These are phyloP conservation scores for Fistulifera pelliculosa DNA, from an alignment of 108 stramenopile genomes.

Conservation along the genomic window DNA sequence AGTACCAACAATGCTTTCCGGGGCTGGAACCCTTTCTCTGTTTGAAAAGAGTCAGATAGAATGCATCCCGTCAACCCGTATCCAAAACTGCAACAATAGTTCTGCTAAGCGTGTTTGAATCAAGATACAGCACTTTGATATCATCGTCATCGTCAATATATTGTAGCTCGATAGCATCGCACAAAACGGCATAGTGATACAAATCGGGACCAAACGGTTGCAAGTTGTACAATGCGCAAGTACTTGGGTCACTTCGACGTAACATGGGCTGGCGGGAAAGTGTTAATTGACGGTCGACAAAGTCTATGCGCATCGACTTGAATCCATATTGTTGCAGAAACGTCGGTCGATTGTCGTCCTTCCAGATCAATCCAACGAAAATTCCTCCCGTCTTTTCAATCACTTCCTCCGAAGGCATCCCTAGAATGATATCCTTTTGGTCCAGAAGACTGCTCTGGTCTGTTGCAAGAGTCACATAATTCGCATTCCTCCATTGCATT, in stretches of 20 bases:
- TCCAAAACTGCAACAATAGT: slow-evolving; percentile 28
- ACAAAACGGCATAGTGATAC: slow-evolving; percentile 26
- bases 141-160: background rate
- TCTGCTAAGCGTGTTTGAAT: slow-evolving; percentile 2
- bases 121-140: too few relatives aligned
- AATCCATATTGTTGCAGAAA: slow-evolving; percentile 39
- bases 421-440: slow-evolving; percentile 17
- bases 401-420: slow-evolving; percentile 24
- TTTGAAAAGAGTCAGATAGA: slow-evolving; percentile 20
- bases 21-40: slow-evolving; percentile 6
- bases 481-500: slow-evolving; percentile 29
- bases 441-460: background rate
- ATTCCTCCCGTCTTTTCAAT: slow-evolving; percentile 48
- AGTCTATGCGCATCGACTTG: slow-evolving; percentile 28
- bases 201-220: slow-evolving; percentile 21
- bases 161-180: slow-evolving; percentile 7
- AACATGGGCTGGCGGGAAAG: background rate
- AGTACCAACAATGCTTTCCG: background rate
- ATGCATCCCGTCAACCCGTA: slow-evolving; percentile 37
- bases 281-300: slow-evolving; percentile 4
- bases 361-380: slow-evolving; percentile 43
- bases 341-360: slow-evolving; percentile 49
- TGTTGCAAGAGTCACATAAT: background rate
- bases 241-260: background rate
- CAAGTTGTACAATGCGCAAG: slow-evolving; percentile 15